A percentile compares a stretch with the other conserved stretches of the same genome.
Conservation (phyloP, 768 basidiomycete genomes). For the Naganishia onofrii region DNA sequence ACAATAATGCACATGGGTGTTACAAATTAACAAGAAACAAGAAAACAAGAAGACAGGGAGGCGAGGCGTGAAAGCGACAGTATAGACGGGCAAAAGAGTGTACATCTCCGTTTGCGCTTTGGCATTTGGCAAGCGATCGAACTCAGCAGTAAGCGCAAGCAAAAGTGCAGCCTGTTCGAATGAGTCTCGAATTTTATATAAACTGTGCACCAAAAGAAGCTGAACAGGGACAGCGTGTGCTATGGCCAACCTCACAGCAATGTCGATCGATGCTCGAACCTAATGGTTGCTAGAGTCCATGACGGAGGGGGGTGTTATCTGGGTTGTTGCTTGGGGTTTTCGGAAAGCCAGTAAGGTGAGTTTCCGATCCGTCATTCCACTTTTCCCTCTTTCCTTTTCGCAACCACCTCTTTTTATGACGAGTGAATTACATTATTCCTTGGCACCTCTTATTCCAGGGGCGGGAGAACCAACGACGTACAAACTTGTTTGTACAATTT, state of each 20-base stretch:
- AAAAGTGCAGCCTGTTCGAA: not conserved
- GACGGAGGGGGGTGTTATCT: not conserved
- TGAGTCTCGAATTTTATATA: not conserved
- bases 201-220: not conserved
- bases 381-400: not conserved
- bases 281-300: not conserved
- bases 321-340: not conserved
- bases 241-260: too few relatives aligned
- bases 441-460: slow-evolving; percentile 28
- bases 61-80: too few relatives aligned
- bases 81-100: too few relatives aligned
- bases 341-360: slow-evolving; percentile 10
- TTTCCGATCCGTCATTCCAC: not conserved
- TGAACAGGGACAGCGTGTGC: too few relatives aligned
- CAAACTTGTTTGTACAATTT: slow-evolving; percentile 19
- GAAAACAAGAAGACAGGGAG: too few relatives aligned
- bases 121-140: not conserved
- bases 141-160: not conserved
- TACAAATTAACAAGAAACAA: too few relatives aligned
- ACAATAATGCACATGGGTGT: too few relatives aligned
- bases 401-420: not conserved
- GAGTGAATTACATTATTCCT: slow-evolving; percentile 27
- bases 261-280: too few relatives aligned
- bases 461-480: slow-evolving; percentile 19
- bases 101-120: not conserved